Evolutionary conservation across 1,284 basidiomycete species (phyloP), one percentile per base, ranked within the genome.

Genomic region (Chalciporus sp.): DNA sequence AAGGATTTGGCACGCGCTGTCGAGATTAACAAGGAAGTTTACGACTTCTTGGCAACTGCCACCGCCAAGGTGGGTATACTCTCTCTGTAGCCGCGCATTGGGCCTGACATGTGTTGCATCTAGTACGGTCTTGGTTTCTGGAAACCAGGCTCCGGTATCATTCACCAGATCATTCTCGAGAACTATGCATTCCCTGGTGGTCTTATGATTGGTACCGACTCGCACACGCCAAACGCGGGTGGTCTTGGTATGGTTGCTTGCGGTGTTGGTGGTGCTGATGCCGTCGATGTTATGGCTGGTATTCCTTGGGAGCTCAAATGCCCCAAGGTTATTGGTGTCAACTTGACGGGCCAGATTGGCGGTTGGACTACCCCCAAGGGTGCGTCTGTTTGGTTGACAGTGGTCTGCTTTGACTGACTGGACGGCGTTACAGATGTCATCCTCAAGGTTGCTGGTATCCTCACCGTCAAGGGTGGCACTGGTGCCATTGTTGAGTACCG

Each of bases 241-340:
- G 96, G 96, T 83, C 88, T 99, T 64, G 95, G 95, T 66, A 98
- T 98, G 95, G 83, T 99, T 72, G 96, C 96, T 52, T 96, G 95
- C 71, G 96, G 96, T 87, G 96, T 99, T 63, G 97, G 97, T 72
- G 97, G 96, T 81, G 96, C 96, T 58, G 96, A 99, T 72, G 96
- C 96, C 49, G 97, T 99, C 70, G 96, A 99, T 67, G 96, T 98
- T 61, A 98, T 99, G 93, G 94, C 97, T 67, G 85, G 78, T 67
- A 86, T 98, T 69, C 96, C 96, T 67, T 99, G 96, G 96, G 96
- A 99, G 77, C 86, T 99, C 63, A 98, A 98, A 80, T 95, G 94
- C 75, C 96, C 96, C 71, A 98, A 98, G 84, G 94, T 95, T 62
- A 96, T 98, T 62, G 96, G 96, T 81, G 94, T 99, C 60, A 93